Evolutionary conservation across 73 alveolate species (phyloP).

Genomic region (Paramecium biaurelia): DNA sequence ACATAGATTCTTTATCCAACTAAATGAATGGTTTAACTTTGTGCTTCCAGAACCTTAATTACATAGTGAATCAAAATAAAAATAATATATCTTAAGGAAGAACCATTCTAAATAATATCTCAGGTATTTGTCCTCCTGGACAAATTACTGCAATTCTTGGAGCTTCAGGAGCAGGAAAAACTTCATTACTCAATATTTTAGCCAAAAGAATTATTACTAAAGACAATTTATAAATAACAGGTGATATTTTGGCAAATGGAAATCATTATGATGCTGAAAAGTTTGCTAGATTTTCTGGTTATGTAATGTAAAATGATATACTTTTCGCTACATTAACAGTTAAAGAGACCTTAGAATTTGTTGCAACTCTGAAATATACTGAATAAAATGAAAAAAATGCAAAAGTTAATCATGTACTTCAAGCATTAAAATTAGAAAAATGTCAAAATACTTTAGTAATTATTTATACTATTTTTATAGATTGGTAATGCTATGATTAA

Average conservation of each 20-base stretch:
- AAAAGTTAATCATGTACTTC: slow-evolving; percentile 73
- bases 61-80: not conserved
- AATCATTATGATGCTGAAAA: slow-evolving; percentile 63
- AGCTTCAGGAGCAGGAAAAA: slow-evolving; percentile 96
- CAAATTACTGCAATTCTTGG: slow-evolving; percentile 88
- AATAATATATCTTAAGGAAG: not conserved
- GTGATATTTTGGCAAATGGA: slow-evolving; percentile 84
- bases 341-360: slow-evolving; percentile 81
- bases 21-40: not conserved
- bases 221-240: slow-evolving; percentile 69
- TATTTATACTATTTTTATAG: slow-evolving; percentile 28
- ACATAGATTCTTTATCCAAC: not conserved
- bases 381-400: slow-evolving; percentile 67
- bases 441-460: slow-evolving; percentile 55
- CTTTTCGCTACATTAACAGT: slow-evolving; percentile 85
- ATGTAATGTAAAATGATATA: slow-evolving; percentile 90
- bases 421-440: slow-evolving; percentile 74
- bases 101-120: slow-evolving; percentile 72
- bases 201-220: slow-evolving; percentile 76
- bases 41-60: not conserved
- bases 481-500: slow-evolving; percentile 66
- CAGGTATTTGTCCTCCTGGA: slow-evolving; percentile 84
- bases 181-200: slow-evolving; percentile 83
- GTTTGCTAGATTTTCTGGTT: slow-evolving; percentile 76
- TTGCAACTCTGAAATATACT: slow-evolving; percentile 79